Percentiles rank a stretch among this genome's conserved stretches.
phyloP scores from a whole-genome alignment of 176 grass and related monocot genomes.

The Eleusine coracana region DNA sequence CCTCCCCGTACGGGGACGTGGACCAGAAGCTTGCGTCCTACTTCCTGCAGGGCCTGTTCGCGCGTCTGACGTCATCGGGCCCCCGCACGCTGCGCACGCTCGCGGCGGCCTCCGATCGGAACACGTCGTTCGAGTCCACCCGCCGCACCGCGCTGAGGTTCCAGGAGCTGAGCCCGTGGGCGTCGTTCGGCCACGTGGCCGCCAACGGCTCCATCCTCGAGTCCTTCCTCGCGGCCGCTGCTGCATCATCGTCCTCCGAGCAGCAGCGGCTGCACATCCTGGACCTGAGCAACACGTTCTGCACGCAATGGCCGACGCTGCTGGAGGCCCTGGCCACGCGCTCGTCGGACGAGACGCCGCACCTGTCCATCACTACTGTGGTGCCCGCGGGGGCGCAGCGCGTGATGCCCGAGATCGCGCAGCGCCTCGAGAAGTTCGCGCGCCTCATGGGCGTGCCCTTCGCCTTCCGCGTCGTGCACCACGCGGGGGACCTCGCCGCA shows the following conservation, averaged over 20 bases:
- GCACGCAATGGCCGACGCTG: constrained; percentile 99
- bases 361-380: constrained; percentile 91
- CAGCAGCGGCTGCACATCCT: constrained; percentile 81
- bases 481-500: constrained; percentile 73
- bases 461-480: constrained; percentile 80
- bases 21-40: constrained; percentile 95
- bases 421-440: constrained; percentile 98
- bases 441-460: constrained; percentile 98
- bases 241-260: constrained; percentile 12
- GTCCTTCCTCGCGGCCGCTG: constrained; percentile 81
- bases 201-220: constrained; percentile 96
- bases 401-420: constrained; percentile 94
- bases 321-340: constrained; percentile 92
- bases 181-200: constrained; percentile 94
- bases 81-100: constrained; percentile 75
- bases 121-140: constrained; percentile 89
- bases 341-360: constrained; percentile 93
- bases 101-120: constrained; percentile 69
- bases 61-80: constrained; percentile 80
- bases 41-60: constrained; percentile 88
- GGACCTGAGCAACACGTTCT: constrained; percentile 97
- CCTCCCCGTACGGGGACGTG: constrained; percentile 88
- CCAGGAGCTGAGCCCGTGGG: constrained; percentile 98
- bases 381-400: constrained; percentile 51
- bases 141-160: constrained; percentile 84